These are phyloP conservation scores for Barnettozyma wickerhamii DNA, from an alignment of 805 yeast genomes.

Conservation along the genomic window DNA sequence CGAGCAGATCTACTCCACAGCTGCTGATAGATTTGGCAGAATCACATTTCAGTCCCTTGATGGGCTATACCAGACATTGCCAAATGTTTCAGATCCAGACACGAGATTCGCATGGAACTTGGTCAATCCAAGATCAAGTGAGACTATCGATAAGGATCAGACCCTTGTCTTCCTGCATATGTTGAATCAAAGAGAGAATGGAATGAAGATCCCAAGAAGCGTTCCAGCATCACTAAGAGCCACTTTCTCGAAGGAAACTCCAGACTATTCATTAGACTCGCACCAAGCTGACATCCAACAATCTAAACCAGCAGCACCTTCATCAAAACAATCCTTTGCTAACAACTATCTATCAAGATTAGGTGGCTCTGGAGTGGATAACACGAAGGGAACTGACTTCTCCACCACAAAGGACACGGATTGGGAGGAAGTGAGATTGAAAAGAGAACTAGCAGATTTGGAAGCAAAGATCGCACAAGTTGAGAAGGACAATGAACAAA, in stretches of 20 bases:
- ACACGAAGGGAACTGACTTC: conserved; percentile 61
- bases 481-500: conserved; percentile 40
- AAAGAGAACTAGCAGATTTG: conserved; percentile 70
- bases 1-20: conserved; percentile 69
- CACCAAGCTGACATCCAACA: conserved; percentile 38
- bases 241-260: conserved; percentile 81
- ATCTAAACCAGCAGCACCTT: conserved; percentile 14
- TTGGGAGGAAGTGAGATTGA: conserved; percentile 87
- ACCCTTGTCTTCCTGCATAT: conserved; percentile 85
- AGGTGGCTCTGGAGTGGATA: conserved; percentile 38
- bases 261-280: conserved; percentile 63
- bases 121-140: conserved; percentile 84
- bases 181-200: conserved; percentile 82
- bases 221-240: conserved; percentile 93
- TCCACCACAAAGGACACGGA: conserved; percentile 69
- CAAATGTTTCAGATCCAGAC: conserved; percentile 77
- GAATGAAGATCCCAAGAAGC: conserved; percentile 83
- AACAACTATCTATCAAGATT: conserved; percentile 50
- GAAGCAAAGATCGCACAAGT: conserved; percentile 62
- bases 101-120: conserved; percentile 90
- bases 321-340: conserved; percentile 41
- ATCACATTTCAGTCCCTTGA: conserved; percentile 68
- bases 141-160: conserved; percentile 92
- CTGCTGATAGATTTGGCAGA: conserved; percentile 76
- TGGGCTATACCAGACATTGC: conserved; percentile 63